These are phyloP conservation scores for Russula abietina DNA, from an alignment of 768 basidiomycete species.

Conservation along the genomic window DNA sequence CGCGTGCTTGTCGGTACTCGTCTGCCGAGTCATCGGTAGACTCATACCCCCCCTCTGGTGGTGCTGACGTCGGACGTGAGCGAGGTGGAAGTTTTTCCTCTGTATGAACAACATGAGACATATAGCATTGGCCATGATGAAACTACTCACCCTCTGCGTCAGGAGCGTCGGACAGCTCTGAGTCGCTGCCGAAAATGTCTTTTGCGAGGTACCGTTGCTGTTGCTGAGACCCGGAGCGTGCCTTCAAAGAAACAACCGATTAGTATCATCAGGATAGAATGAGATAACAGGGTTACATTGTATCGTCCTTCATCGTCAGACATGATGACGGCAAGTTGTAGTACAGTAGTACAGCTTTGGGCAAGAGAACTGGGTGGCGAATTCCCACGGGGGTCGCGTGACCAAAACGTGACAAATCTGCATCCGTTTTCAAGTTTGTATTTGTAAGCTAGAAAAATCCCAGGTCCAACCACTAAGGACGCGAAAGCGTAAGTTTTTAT, in stretches of 20 bases:
- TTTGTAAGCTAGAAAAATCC: too few species aligned
- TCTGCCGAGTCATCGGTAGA: conserved; percentile 44
- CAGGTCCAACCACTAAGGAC: too few species aligned
- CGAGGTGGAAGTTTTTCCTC: conserved; percentile 40
- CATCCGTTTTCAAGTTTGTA: too few species aligned
- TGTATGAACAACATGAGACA: background rate
- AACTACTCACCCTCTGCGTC: conserved; percentile 16
- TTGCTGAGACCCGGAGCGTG: conserved; percentile 11
- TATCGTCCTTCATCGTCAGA: conserved; percentile 20
- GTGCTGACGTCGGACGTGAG: conserved; percentile 30
- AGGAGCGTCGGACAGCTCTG: conserved; percentile 20
- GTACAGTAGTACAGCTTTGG: too few species aligned
- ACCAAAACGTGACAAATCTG: too few species aligned
- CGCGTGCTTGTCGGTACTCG: conserved; percentile 41
- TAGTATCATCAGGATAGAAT: background rate
- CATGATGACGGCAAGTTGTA: too few species aligned
- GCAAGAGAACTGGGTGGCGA: too few species aligned
- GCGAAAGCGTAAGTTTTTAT: too few species aligned
- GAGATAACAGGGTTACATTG: background rate
- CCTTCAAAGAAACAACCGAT: background rate
- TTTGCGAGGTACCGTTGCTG: conserved; percentile 22
- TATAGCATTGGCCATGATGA: background rate
- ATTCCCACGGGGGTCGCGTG: conserved; percentile 2
- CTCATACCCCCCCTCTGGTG: conserved; percentile 34
- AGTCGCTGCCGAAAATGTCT: conserved; percentile 22